A percentile compares a stretch with the other conserved stretches of the same genome.
These are phyloP conservation scores for Ceratocystis cacaofunesta DNA, from an alignment of 2,329 filamentous ascomycete species.

Conservation along the genomic window DNA sequence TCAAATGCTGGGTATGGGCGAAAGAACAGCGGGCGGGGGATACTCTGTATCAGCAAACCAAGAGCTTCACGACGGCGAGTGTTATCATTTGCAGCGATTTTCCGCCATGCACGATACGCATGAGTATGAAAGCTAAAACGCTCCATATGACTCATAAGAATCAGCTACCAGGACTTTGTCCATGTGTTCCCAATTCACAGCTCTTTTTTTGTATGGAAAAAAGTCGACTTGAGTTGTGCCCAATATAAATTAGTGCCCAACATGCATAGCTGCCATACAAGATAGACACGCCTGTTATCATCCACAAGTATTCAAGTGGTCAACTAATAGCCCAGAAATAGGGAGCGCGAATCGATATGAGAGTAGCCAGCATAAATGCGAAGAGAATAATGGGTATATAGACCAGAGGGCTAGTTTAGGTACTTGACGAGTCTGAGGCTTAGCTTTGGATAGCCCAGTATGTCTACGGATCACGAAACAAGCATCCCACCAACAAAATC, in stretches of 20 bases:
- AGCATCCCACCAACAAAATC: no score
- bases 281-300: not conserved
- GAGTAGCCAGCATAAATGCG: not conserved
- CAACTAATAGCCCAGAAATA: not conserved
- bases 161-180: not conserved
- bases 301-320: not conserved
- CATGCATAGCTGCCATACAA: conserved; percentile 3
- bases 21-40: no score
- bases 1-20: no score
- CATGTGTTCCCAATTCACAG: not conserved
- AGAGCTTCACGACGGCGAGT: no score
- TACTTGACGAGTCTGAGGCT: no score
- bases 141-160: not conserved
- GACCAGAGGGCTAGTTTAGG: no score
- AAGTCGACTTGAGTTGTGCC: not conserved
- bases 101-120: not conserved
- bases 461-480: no score
- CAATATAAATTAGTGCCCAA: conserved; percentile 3
- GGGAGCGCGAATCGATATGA: not conserved
- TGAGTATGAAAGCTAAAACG: no score
- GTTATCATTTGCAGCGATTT: not conserved
- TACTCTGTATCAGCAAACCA: no score
- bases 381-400: not conserved
- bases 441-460: no score
- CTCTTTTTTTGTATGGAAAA: not conserved